phyloP scores from a whole-genome alignment of 2,329 filamentous ascomycete genomes.

The Aspergillus sp. region DNA sequence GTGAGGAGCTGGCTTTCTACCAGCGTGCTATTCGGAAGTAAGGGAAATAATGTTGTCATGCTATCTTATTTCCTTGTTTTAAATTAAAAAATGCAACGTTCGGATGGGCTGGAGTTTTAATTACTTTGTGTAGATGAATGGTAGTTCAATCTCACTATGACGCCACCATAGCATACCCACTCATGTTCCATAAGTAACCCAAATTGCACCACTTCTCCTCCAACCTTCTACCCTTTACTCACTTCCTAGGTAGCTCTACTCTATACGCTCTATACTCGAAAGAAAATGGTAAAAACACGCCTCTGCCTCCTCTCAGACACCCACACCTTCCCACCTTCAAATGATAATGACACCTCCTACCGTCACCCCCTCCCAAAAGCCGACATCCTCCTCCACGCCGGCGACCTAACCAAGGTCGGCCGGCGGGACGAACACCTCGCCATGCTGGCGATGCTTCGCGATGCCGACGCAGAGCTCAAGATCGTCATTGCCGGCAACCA shows the following conservation, averaged over 20 bases:
- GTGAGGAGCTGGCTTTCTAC: constrained; percentile 99
- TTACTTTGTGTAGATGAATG: constrained; percentile 16
- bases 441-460: constrained; percentile 47
- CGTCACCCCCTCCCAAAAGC: constrained; percentile 47
- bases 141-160: constrained; percentile 27
- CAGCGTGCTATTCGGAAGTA: constrained; percentile 99
- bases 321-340: constrained; percentile 30
- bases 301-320: constrained; percentile 45
- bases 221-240: neutral
- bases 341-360: constrained; percentile 26
- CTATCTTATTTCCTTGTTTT: neutral
- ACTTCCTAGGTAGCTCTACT: neutral
- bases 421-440: constrained; percentile 46
- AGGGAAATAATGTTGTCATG: constrained; percentile 35
- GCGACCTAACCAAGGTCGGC: constrained; percentile 57
- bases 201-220: no score
- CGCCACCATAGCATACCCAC: neutral
- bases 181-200: neutral
- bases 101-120: neutral
- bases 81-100: constrained; percentile 1
- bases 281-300: constrained; percentile 35
- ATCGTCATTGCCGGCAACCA: constrained; percentile 64
- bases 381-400: constrained; percentile 57
- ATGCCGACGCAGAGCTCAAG: constrained; percentile 55
- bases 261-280: constrained; percentile 10